Evolutionary conservation across 495 filamentous ascomycete species (phyloP).

Genomic region (Cladorrhinum samala): DNA sequence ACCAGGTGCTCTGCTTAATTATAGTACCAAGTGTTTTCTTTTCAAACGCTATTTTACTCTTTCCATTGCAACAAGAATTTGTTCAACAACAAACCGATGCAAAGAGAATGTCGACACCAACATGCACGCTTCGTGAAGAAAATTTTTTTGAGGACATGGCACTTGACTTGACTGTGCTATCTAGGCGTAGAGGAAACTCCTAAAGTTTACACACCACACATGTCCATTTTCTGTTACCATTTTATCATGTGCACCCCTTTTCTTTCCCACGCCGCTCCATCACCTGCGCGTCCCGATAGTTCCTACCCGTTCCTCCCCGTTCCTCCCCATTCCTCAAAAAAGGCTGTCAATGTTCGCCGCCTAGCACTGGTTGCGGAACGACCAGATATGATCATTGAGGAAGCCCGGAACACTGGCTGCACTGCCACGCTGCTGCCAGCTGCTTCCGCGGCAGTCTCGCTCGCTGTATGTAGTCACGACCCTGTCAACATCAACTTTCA

Average conservation of each 20-base stretch:
- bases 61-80: too few relatives aligned
- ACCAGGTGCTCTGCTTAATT: too few relatives aligned
- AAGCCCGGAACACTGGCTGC: slow-evolving; percentile 7
- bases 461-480: slow-evolving; percentile 1
- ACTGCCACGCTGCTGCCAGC: slow-evolving; percentile 9
- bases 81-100: too few relatives aligned
- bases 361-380: slow-evolving; percentile 11
- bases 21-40: too few relatives aligned
- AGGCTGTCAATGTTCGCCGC: background rate
- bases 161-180: background rate
- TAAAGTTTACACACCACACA: background rate
- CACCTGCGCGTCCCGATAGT: too few relatives aligned
- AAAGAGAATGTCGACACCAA: too few relatives aligned
- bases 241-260: background rate
- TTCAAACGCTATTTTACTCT: too few relatives aligned
- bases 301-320: too few relatives aligned
- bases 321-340: background rate
- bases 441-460: slow-evolving; percentile 8
- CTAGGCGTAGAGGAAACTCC: background rate
- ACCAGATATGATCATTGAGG: slow-evolving; percentile 12
- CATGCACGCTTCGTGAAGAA: background rate
- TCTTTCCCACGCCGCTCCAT: background rate
- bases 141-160: background rate
- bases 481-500: background rate
- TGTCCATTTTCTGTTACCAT: background rate